Conservation (phyloP, 108 stramenopile species). For the Parietichytrium sp. region DNA sequence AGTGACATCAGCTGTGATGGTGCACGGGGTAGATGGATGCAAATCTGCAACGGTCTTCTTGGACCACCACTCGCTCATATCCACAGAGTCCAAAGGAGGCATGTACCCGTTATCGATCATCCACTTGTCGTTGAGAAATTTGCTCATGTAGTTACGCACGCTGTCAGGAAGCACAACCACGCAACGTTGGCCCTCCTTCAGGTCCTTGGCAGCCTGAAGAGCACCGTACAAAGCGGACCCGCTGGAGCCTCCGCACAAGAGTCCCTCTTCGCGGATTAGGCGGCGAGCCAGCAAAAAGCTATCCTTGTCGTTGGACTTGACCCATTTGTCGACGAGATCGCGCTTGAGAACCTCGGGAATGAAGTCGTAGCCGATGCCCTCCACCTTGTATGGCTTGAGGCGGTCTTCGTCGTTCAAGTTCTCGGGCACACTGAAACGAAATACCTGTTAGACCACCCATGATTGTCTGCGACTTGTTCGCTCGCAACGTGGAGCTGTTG, state of each 20-base stretch:
- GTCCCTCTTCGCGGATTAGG: slow-evolving; percentile 81
- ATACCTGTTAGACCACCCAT: slow-evolving; percentile 61
- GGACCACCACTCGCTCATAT: slow-evolving; percentile 66
- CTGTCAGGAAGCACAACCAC: slow-evolving; percentile 82
- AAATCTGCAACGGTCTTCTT: slow-evolving; percentile 74
- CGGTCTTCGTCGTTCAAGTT: slow-evolving; percentile 73
- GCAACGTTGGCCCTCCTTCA: slow-evolving; percentile 68
- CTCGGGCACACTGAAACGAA: slow-evolving; percentile 77
- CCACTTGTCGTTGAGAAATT: slow-evolving; percentile 85
- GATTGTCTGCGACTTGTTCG: too few relatives aligned
- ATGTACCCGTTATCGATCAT: slow-evolving; percentile 81
- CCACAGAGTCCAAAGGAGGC: slow-evolving; percentile 48
- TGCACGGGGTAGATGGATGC: slow-evolving; percentile 76
- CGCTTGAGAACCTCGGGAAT: slow-evolving; percentile 84
- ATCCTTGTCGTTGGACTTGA: slow-evolving; percentile 75
- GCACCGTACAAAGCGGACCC: slow-evolving; percentile 77
- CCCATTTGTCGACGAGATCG: slow-evolving; percentile 71
- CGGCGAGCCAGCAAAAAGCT: slow-evolving; percentile 78
- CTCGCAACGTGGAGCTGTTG: background rate
- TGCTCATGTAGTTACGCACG: slow-evolving; percentile 92
- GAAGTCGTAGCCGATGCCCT: slow-evolving; percentile 93
- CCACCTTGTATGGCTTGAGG: slow-evolving; percentile 75
- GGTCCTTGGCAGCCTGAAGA: slow-evolving; percentile 68
- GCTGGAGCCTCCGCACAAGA: slow-evolving; percentile 83
- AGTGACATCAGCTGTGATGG: slow-evolving; percentile 74